Conservation (phyloP, 2,329 filamentous ascomycete species). For the Ophiostoma pallidulum region DNA sequence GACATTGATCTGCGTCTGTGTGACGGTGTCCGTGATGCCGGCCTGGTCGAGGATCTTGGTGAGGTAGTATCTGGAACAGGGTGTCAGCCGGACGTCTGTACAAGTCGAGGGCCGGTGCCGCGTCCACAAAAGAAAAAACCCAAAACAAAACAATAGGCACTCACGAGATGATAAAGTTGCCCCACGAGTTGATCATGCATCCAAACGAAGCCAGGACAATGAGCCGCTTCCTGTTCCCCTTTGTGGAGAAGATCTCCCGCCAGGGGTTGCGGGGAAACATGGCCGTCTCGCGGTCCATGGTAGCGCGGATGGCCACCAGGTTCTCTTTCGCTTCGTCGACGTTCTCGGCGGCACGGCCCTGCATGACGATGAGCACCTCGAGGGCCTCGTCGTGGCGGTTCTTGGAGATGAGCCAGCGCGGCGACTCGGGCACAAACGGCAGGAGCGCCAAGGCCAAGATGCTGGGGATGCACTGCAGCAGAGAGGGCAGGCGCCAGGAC, state of each 20-base stretch:
- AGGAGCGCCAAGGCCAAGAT: constrained; percentile 20
- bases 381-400: constrained; percentile 21
- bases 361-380: constrained; percentile 28
- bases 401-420: constrained; percentile 13
- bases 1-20: constrained; percentile 10
- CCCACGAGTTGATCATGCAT: no score
- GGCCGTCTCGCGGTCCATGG: no score
- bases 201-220: no score
- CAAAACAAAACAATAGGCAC: no score
- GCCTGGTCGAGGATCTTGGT: constrained; percentile 2
- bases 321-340: constrained; percentile 25
- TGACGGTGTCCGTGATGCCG: constrained; percentile 11
- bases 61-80: constrained; percentile 13
- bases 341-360: no score
- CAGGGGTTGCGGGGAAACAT: no score
- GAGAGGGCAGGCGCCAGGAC: constrained; percentile 18
- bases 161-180: no score
- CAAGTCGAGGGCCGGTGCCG: no score
- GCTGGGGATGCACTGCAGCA: constrained; percentile 18
- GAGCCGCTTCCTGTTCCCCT: no score
- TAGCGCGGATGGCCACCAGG: not conserved
- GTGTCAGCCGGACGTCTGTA: constrained; percentile 9
- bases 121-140: no score
- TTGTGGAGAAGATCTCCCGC: no score
- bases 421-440: constrained; percentile 14